Base-by-base conservation (phyloP, 1,139 yeast genomes). In the Petasospora rhodanensis region DNA sequence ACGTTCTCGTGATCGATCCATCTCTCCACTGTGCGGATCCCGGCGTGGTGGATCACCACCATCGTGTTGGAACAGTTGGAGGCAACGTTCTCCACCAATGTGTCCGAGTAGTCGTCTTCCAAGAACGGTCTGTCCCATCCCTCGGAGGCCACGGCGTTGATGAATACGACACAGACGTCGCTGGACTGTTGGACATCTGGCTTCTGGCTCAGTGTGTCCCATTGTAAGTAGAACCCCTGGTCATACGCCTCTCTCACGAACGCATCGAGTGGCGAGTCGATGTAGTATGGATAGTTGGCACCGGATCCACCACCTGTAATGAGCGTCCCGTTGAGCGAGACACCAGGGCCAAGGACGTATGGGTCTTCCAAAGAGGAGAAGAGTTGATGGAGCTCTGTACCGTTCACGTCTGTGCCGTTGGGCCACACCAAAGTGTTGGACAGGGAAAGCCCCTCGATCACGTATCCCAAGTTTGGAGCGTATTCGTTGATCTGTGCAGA, bases 1-100 rank as follows among this genome's bases (percentile, higher is more conserved):
- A 74, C 68, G 45, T 71, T 72, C 28, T 68, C 74, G 43, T 70
- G 58, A 18, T 73, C 74, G 40, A 74, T 64, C 75, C 79, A 74
- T 39, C 55, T 55, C 45, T 75, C 81, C 61, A 75, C 19, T 7
- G 9, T 56, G 45, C 69, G 63, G 13, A 73, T 70, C 1, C 77
- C 76, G 2, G 79, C 80, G 7, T 70, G 74, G 3, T 78, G 51
- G 11, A 76, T 64, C 6, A 74, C 70, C 24, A 76, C 76, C 14
- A 76, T 61, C 3, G 78, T 73, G 48, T 73, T 73, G 26, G 55
- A 54, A 45, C 73, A 69, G 34, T 56, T 60, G 18, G 55, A 59
- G 2, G 77, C 69, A 22, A 76, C 63, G 18, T 52, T 55, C 28
- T 59, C 51, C 35, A 76, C 74, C 37, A 73, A 57, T 27, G 61